phyloP scores from a whole-genome alignment of 2,329 filamentous ascomycete genomes.

The Colletotrichum aenigma region DNA sequence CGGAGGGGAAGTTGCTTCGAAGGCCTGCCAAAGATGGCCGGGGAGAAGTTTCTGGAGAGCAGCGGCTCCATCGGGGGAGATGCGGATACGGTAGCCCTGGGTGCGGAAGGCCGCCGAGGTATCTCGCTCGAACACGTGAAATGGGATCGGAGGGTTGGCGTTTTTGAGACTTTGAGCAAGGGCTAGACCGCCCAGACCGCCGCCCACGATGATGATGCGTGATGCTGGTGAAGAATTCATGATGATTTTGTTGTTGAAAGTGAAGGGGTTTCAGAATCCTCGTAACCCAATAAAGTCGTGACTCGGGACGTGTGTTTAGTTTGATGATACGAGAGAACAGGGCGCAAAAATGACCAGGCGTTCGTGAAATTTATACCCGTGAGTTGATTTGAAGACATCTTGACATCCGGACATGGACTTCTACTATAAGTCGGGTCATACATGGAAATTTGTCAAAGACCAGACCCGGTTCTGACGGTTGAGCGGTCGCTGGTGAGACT shows the following conservation, averaged over 20 bases:
- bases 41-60: constrained; percentile 4
- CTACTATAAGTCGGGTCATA: neutral
- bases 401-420: neutral
- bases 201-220: neutral
- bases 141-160: constrained; percentile 26
- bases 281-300: accelerated
- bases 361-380: accelerated
- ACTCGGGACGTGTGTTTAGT: neutral
- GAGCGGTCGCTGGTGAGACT: neutral
- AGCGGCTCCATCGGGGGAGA: constrained; percentile 46
- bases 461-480: neutral
- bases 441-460: neutral
- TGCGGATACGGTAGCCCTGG: constrained; percentile 65
- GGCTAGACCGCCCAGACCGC: neutral
- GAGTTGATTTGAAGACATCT: neutral
- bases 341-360: accelerated
- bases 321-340: neutral
- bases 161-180: neutral
- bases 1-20: neutral
- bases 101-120: constrained; percentile 55
- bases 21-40: neutral
- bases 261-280: accelerated
- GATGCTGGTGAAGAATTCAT: neutral
- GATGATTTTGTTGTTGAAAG: accelerated
- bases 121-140: constrained; percentile 62